Evolutionary conservation across 1,139 yeast species (phyloP), one percentile per base, ranked within the genome.

Genomic region (Insectozyma bohioensis): DNA sequence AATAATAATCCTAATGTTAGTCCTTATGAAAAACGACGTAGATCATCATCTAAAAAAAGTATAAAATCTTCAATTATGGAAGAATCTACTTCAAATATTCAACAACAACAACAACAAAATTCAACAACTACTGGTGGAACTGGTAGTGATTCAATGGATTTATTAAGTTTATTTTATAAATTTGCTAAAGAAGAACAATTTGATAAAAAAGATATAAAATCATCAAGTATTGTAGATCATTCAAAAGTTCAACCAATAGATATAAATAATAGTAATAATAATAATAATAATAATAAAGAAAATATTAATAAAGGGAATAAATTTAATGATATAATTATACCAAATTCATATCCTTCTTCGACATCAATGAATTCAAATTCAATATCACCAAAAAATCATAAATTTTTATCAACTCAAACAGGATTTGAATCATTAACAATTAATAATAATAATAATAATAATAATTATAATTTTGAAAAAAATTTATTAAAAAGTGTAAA

Each of bases 131-230:
- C n/a, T n/a, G n/a, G n/a, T n/a, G n/a, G n/a, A n/a, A n/a, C n/a
- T n/a, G n/a, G n/a, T n/a, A n/a, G n/a, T n/a, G 71, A 65, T 21
- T 51, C 58, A 9, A 53, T 55, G 55, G 72, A 66, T 43, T 48
- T 68, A 25, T 46, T 67, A 19, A 53, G 61, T 5, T 49, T 69
- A 12, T 68, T 68, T 45, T 66, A 61, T 47, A 65, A 65, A 37
- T 65, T 53, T 43, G 73, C 75, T 12, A 63, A 61, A 36, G 73
- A 68, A 34, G 72, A 64, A 33, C 45, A 52, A 43, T 15, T 16
- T 7, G 38, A 34, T 6, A 18, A 10, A 20, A 19, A 21, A 11
- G 28, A 28, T 2, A n/a, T n/a, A n/a, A n/a, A n/a, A n/a, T n/a
- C n/a, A n/a, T n/a, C n/a, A n/a, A n/a, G n/a, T n/a, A n/a, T n/a